Evolutionary conservation across 2,329 filamentous ascomycete genomes (phyloP).

Genomic region (Magnaporthiopsis rhizophila): DNA sequence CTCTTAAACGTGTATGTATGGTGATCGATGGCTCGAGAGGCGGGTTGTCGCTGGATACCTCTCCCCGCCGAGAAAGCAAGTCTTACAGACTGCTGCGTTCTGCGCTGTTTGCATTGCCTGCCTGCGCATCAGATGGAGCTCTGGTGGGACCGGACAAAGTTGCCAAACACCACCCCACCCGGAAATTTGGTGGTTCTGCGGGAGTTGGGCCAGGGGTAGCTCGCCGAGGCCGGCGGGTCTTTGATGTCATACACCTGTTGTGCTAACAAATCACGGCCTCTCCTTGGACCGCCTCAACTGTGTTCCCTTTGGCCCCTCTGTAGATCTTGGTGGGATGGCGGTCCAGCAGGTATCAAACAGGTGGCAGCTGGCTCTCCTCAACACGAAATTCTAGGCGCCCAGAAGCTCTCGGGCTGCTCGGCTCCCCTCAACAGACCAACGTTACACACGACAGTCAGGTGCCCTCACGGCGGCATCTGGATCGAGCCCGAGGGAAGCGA

Average conservation of each 20-base stretch:
- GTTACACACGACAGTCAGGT: neutral
- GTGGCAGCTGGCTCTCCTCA: neutral
- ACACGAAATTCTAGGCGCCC: neutral
- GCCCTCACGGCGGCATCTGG: neutral
- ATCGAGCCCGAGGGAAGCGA: neutral
- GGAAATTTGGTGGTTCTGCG: neutral
- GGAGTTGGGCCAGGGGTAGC: neutral
- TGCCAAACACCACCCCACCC: neutral
- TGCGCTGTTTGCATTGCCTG: neutral
- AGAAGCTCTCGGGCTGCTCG: neutral
- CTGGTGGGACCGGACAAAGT: neutral
- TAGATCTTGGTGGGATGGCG: neutral
- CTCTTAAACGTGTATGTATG: neutral
- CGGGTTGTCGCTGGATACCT: too few species aligned
- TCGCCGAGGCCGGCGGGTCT: too few species aligned
- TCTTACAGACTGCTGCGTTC: neutral
- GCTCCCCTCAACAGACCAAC: neutral
- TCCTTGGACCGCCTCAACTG: neutral
- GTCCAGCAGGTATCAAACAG: too few species aligned
- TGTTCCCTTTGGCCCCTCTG: neutral
- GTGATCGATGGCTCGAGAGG: neutral
- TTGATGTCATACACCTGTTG: neutral
- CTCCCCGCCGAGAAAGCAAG: neutral
- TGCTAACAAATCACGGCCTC: neutral
- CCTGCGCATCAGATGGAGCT: neutral